Percentiles rank a stretch among this genome's conserved stretches.
Conservation (phyloP, 202 grass and related monocot genomes). For the Musa balbisiana region DNA sequence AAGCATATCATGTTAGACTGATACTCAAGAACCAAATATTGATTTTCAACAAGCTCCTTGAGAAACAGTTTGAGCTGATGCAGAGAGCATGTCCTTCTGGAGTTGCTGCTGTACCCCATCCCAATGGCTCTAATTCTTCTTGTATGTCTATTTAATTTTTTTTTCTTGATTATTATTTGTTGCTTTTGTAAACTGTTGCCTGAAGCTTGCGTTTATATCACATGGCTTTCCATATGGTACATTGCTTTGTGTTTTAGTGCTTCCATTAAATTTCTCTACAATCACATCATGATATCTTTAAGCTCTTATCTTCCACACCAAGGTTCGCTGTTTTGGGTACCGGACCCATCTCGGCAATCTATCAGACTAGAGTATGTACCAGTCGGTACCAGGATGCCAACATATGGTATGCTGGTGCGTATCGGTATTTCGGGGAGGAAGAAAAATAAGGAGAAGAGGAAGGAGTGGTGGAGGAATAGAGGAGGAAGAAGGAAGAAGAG, state of each 20-base stretch:
- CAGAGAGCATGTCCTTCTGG: constrained; percentile 54
- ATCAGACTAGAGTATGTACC: too few species aligned
- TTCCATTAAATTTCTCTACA: neutral
- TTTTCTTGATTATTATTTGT: neutral
- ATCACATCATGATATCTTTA: neutral
- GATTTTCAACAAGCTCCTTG: constrained; percentile 74
- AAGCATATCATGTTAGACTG: constrained; percentile 93
- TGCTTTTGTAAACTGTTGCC: neutral
- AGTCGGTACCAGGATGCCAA: too few species aligned
- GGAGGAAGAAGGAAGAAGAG: too few species aligned
- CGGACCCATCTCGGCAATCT: too few species aligned
- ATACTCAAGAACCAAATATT: constrained; percentile 92
- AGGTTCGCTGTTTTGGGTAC: too few species aligned
- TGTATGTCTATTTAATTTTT: constrained; percentile 37
- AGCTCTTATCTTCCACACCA: neutral
- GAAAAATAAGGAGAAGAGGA: too few species aligned
- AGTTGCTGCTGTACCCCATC: constrained; percentile 41
- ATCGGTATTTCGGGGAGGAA: too few species aligned
- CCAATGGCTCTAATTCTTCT: constrained; percentile 55
- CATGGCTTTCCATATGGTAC: neutral
- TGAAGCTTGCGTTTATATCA: neutral
- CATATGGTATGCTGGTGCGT: too few species aligned
- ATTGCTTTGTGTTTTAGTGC: neutral
- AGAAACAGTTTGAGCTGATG: constrained; percentile 74
- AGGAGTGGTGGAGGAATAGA: too few species aligned